Evolutionary conservation across 352 stramenopile genomes (phyloP).

Genomic region (Plasmopara halstedii): DNA sequence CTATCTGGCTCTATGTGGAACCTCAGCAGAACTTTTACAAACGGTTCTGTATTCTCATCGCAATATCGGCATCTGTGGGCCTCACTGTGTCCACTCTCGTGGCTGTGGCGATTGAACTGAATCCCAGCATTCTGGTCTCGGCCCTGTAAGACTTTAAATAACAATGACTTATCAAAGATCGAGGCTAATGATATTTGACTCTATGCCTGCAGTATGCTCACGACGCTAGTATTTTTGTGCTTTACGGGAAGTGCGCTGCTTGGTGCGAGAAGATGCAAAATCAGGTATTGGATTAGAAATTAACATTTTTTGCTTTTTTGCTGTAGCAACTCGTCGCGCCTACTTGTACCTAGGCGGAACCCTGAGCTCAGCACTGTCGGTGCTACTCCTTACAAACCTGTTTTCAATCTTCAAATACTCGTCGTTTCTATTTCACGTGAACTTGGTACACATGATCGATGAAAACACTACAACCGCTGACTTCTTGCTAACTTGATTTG

Average conservation of each 20-base stretch:
- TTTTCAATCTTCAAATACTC: constrained; percentile 64
- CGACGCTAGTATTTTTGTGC: constrained; percentile 77
- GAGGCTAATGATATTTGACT: not conserved
- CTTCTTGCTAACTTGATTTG: not conserved
- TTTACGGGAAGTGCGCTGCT: constrained; percentile 78
- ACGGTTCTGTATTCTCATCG: constrained; percentile 63
- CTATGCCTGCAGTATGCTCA: constrained; percentile 39
- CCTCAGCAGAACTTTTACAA: constrained; percentile 43
- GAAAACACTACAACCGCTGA: not conserved
- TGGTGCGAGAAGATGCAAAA: constrained; percentile 18
- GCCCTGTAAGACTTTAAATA: constrained; percentile 43
- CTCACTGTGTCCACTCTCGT: constrained; percentile 68
- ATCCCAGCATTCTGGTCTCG: constrained; percentile 71
- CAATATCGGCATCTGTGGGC: constrained; percentile 57
- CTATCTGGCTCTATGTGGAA: constrained; percentile 57
- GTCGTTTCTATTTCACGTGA: constrained; percentile 40
- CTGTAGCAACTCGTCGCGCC: constrained; percentile 56
- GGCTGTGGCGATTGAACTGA: constrained; percentile 58
- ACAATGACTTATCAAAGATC: not conserved
- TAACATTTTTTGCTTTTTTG: constrained; percentile 1
- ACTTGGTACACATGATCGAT: constrained; percentile 34
- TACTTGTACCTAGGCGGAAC: constrained; percentile 82
- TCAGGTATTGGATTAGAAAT: not conserved
- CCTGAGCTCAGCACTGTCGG: constrained; percentile 54
- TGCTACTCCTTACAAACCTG: constrained; percentile 41